These are phyloP conservation scores for Lagenidium giganteum DNA, from an alignment of 352 stramenopile species.

Conservation along the genomic window DNA sequence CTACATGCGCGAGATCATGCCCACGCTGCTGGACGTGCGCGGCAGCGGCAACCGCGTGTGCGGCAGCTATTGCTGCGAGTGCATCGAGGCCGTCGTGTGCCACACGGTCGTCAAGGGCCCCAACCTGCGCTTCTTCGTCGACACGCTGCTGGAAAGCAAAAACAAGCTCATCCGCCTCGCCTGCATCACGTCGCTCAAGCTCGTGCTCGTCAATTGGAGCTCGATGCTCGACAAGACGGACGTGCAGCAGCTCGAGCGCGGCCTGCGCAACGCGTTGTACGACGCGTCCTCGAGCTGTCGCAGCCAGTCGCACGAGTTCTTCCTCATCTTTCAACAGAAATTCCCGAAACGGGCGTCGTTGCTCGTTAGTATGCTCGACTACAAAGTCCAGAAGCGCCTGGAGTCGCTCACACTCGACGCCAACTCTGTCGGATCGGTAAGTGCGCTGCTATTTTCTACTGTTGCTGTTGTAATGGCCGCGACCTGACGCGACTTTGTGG, in stretches of 20 bases:
- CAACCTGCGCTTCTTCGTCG: constrained; percentile 68
- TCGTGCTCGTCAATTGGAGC: constrained; percentile 57
- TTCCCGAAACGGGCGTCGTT: constrained; percentile 72
- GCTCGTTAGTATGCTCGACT: constrained; percentile 65
- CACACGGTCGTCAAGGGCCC: constrained; percentile 70
- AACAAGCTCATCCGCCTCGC: constrained; percentile 77
- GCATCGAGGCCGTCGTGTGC: constrained; percentile 56
- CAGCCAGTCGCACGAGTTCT: constrained; percentile 62
- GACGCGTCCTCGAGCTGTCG: constrained; percentile 75
- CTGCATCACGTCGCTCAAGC: constrained; percentile 62
- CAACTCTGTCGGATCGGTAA: constrained; percentile 5
- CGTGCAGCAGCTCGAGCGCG: constrained; percentile 78
- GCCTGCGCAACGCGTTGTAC: constrained; percentile 60
- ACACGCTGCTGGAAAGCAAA: constrained; percentile 72
- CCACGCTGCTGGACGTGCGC: constrained; percentile 70
- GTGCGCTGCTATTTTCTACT: no score
- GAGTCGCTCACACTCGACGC: constrained; percentile 39
- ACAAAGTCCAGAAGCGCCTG: constrained; percentile 80
- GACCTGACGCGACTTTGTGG: no score
- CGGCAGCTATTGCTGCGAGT: constrained; percentile 73
- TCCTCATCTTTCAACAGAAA: constrained; percentile 62
- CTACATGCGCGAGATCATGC: constrained; percentile 68
- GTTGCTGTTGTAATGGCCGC: no score
- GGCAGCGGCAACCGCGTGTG: constrained; percentile 83
- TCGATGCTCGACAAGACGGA: constrained; percentile 72